Conservation (phyloP, 176 grass and related monocot genomes). For the Zizania latifolia region DNA sequence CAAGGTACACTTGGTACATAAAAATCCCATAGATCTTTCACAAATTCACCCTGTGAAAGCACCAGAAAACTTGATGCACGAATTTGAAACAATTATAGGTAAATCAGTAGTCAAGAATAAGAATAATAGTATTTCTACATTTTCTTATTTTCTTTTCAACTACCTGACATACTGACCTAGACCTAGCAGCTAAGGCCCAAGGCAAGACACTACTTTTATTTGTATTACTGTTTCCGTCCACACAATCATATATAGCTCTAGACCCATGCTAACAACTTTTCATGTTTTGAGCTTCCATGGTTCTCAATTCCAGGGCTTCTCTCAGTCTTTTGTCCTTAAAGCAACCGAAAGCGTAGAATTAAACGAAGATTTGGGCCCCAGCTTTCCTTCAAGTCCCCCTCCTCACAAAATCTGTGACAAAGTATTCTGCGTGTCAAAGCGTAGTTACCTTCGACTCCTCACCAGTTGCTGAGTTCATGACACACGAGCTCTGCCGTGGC, state of each 20-base stretch:
- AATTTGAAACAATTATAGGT: neutral
- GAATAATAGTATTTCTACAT: neutral
- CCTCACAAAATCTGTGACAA: neutral
- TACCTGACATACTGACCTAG: neutral
- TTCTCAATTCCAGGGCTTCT: neutral
- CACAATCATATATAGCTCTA: neutral
- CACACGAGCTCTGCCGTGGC: constrained; percentile 40
- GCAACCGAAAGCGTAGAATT: neutral
- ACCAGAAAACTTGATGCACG: no score
- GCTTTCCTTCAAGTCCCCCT: neutral
- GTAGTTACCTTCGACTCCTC: neutral
- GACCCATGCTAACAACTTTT: neutral
- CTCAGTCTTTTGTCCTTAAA: neutral
- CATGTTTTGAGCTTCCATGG: neutral
- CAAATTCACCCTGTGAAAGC: no score
- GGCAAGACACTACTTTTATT: neutral
- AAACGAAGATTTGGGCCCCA: neutral
- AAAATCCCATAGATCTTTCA: no score
- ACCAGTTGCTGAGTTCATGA: constrained; percentile 30
- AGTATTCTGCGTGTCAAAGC: neutral
- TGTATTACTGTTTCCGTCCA: neutral
- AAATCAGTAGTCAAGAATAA: neutral
- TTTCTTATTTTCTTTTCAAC: neutral
- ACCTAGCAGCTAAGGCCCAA: neutral
- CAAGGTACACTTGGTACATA: no score